Conservation (phyloP, 139 green algal genomes). For the Pleodorina starrii region DNA sequence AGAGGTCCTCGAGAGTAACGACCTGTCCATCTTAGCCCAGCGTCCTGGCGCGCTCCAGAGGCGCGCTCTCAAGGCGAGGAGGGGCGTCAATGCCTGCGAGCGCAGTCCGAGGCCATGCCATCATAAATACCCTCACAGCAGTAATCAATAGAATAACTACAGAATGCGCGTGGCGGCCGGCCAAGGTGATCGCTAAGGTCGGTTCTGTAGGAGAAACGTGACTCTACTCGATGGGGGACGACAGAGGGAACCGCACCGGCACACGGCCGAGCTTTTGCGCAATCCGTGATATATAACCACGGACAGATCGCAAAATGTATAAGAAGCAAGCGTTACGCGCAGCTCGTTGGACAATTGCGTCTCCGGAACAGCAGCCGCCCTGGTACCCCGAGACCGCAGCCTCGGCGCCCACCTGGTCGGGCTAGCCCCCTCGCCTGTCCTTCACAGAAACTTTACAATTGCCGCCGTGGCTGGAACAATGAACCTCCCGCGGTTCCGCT, state of each 20-base stretch:
- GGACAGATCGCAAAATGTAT: neutral
- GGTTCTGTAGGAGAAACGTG: no score
- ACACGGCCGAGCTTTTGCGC: no score
- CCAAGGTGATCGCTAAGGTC: no score
- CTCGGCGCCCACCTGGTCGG: neutral
- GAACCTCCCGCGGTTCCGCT: no score
- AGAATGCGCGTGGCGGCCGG: no score
- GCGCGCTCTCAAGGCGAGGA: slow-evolving; percentile 20
- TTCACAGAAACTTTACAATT: neutral
- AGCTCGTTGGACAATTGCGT: neutral
- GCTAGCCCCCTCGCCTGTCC: slow-evolving; percentile 22
- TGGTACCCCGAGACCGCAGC: neutral
- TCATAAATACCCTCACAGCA: no score
- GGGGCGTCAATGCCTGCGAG: slow-evolving; percentile 36
- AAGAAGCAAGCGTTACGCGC: neutral
- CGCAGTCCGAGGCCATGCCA: no score
- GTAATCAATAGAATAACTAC: no score
- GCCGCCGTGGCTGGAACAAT: neutral
- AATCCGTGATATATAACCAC: no score
- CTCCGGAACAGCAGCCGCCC: slow-evolving; percentile 12
- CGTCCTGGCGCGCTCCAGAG: slow-evolving; percentile 24
- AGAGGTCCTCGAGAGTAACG: slow-evolving; percentile 35
- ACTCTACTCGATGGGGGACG: no score
- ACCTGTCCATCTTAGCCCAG: slow-evolving; percentile 49
- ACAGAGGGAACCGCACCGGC: no score